A percentile compares a stretch with the other conserved stretches of the same genome.
Conservation (phyloP, 2,329 filamentous ascomycete genomes). For the Sporothrix mexicana region DNA sequence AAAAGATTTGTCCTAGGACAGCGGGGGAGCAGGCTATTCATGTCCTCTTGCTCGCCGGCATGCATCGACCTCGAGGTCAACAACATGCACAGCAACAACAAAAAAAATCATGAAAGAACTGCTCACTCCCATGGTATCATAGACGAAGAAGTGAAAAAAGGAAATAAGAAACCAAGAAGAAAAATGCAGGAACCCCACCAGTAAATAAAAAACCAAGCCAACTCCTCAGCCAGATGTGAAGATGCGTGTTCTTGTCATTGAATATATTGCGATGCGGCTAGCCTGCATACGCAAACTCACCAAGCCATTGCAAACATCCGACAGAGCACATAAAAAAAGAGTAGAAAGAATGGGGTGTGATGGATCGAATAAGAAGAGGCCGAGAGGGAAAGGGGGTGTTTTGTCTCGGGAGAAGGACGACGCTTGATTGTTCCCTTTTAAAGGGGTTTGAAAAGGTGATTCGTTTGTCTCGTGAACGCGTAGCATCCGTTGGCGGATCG, state of each 20-base stretch:
- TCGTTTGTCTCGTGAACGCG: slow-evolving; percentile 38
- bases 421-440: slow-evolving; percentile 29
- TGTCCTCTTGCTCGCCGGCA: neutral
- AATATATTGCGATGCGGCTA: slow-evolving; percentile 31
- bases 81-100: neutral
- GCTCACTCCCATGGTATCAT: slow-evolving; percentile 16
- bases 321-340: slow-evolving; percentile 36
- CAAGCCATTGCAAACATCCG: slow-evolving; percentile 33
- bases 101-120: neutral
- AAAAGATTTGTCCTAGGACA: slow-evolving; percentile 12
- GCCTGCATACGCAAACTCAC: slow-evolving; percentile 32
- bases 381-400: neutral
- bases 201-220: slow-evolving; percentile 28
- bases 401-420: slow-evolving; percentile 16
- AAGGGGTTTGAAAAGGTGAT: slow-evolving; percentile 14
- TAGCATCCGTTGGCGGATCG: slow-evolving; percentile 33
- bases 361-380: slow-evolving; percentile 1
- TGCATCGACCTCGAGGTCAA: neutral
- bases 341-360: neutral
- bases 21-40: neutral
- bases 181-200: slow-evolving; percentile 20
- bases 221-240: slow-evolving; percentile 33
- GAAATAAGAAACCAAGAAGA: slow-evolving; percentile 4
- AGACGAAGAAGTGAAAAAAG: slow-evolving; percentile 20
- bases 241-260: slow-evolving; percentile 27